A percentile compares a stretch with the other conserved stretches of the same genome.
Conservation (phyloP, 2,329 filamentous ascomycete genomes). For the Alternaria solani region DNA sequence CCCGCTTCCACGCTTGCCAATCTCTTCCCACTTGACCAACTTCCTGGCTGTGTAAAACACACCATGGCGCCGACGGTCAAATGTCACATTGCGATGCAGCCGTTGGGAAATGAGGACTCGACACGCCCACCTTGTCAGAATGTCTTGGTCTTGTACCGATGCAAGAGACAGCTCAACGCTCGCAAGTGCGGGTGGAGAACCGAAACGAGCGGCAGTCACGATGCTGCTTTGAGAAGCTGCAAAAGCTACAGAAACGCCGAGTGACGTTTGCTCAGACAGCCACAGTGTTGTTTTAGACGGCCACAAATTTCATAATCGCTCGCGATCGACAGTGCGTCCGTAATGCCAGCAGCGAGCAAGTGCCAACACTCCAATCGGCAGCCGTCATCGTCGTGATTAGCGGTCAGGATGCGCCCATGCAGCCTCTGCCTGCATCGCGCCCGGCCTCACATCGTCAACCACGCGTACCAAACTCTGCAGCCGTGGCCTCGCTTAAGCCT, state of each 20-base stretch:
- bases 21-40: slow-evolving; percentile 16
- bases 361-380: slow-evolving; percentile 11
- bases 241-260: slow-evolving; percentile 5
- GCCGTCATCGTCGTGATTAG: slow-evolving; percentile 4
- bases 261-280: slow-evolving; percentile 42
- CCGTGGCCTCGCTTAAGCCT: slow-evolving; percentile 4
- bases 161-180: slow-evolving; percentile 1
- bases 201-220: neutral
- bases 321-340: slow-evolving; percentile 9
- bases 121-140: slow-evolving; percentile 1
- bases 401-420: neutral
- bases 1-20: slow-evolving; percentile 9
- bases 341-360: slow-evolving; percentile 7
- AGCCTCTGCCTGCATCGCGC: neutral
- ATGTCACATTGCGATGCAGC: slow-evolving; percentile 8
- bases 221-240: neutral
- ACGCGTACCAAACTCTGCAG: slow-evolving; percentile 7
- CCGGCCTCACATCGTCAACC: slow-evolving; percentile 6
- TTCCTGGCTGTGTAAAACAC: neutral
- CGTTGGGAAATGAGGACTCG: slow-evolving; percentile 18
- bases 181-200: slow-evolving; percentile 8
- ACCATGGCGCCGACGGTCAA: slow-evolving; percentile 11
- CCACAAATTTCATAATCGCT: slow-evolving; percentile 2
- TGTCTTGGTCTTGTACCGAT: neutral
- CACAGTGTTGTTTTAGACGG: slow-evolving; percentile 18